Percentiles rank a stretch among this genome's conserved stretches.
These are phyloP conservation scores for Rauvolfia tetraphylla DNA, from an alignment of 257 asterid genomes.

Conservation along the genomic window DNA sequence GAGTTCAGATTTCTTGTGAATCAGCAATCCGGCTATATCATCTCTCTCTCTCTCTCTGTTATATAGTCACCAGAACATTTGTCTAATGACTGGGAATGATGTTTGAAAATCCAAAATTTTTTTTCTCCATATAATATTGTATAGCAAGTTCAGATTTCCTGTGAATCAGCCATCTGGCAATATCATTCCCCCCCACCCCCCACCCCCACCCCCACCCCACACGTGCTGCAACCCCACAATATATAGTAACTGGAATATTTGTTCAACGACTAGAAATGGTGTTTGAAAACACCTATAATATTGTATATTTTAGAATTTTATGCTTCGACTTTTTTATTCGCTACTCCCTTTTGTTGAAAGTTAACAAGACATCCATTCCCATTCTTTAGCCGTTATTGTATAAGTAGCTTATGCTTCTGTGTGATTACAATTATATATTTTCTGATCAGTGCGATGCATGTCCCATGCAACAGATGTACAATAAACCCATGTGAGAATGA, in stretches of 20 bases:
- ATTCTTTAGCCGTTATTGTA: not conserved
- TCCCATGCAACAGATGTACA: constrained; percentile 66
- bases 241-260: too few relatives aligned
- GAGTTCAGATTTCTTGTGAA: not conserved
- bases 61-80: not conserved
- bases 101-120: not conserved
- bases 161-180: too few relatives aligned
- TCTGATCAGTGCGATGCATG: not conserved
- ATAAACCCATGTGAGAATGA: constrained; percentile 99
- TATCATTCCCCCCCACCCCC: too few relatives aligned
- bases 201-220: too few relatives aligned
- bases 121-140: not conserved
- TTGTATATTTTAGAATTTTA: not conserved
- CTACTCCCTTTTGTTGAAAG: not conserved
- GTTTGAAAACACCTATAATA: too few relatives aligned
- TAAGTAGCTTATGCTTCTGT: not conserved
- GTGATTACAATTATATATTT: not conserved
- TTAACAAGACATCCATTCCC: not conserved
- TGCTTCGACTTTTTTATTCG: not conserved
- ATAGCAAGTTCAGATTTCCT: too few relatives aligned
- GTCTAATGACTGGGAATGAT: not conserved
- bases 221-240: too few relatives aligned
- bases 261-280: too few relatives aligned
- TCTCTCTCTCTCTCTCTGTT: too few relatives aligned
- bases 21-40: not conserved